Evolutionary conservation across 306 rosid genomes (phyloP), one percentile per base, ranked within the genome.

Genomic region (Dalbergia cultrata): DNA sequence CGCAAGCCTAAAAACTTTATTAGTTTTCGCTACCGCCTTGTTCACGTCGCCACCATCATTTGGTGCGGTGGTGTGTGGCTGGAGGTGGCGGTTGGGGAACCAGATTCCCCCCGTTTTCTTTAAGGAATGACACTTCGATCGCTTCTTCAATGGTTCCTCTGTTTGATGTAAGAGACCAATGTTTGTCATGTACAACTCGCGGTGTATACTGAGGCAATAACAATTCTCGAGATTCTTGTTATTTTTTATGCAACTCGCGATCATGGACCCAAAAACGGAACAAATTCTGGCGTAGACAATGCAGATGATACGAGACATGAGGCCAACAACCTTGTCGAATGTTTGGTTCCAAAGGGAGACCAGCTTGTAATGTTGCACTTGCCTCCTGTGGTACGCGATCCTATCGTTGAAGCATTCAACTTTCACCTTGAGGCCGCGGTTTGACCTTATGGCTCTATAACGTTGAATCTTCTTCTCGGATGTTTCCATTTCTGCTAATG

Each of bases 271-370:
- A 57, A 90, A 93, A 37, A 88, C 78, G 12, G 78, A 49, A 4
- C 70, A 78, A 7, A 93, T 74, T 49, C 97, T 78, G 0, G 89
- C 84, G 39, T 88, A 89, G 1, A 88, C 22, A 12, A 91, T 39
- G 81, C 88, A 91, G 3, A 88, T 41, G 1, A 86, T 70, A 6
- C 91, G 75, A 1, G 90, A 88, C 96, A 89, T 89, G 54, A 87
- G 75, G 3, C 86, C 80, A 1, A 89, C 87, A 41, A 63, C 83
- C 33, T 83, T 82, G 26, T 93, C 92, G 16, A 86, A 89, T 7
- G 90, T 73, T 34, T 86, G 85, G 67, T 62, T 83, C 97, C 97
- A 93, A 1, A 93, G 87, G 8, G 97, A 93, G 9, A n/a, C 65
- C n/a, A 85, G 89, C 35, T 78, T 93, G 80, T 50, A 89, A 80